These are phyloP conservation scores for Avena insularis DNA, from an alignment of 176 grass and related monocot genomes.

Conservation along the genomic window DNA sequence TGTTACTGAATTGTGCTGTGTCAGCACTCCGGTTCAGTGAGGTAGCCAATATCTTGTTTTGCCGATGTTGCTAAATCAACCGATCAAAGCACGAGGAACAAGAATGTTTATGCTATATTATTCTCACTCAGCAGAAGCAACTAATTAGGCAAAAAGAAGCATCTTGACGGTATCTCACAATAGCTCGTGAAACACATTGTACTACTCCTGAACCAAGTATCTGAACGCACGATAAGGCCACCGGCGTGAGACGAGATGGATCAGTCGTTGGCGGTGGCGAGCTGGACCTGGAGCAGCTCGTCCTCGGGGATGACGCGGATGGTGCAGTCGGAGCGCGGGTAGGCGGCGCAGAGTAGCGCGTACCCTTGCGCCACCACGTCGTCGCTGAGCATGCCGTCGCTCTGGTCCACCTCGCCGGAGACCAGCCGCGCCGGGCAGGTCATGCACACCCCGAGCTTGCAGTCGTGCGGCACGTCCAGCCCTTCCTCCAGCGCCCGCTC, in stretches of 20 bases:
- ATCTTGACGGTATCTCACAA: background rate
- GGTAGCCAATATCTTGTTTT: background rate
- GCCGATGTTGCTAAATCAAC: background rate
- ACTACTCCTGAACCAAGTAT: background rate
- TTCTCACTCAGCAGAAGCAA: background rate
- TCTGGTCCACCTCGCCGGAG: constrained; percentile 85
- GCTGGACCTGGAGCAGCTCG: constrained; percentile 87
- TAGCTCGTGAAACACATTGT: background rate
- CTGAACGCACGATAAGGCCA: background rate
- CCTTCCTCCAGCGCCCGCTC: constrained; percentile 85
- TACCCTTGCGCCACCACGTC: constrained; percentile 79
- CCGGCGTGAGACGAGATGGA: background rate
- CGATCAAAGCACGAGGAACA: background rate
- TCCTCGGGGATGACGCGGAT: constrained; percentile 94
- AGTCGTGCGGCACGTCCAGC: constrained; percentile 87
- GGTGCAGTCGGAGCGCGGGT: constrained; percentile 91
- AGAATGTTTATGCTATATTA: background rate
- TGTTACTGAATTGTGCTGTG: background rate
- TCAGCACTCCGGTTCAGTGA: background rate
- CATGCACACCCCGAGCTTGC: constrained; percentile 99
- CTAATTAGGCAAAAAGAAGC: background rate
- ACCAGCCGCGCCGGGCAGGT: constrained; percentile 88
- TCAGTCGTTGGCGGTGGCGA: constrained; percentile 96
- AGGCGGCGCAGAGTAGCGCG: constrained; percentile 81
- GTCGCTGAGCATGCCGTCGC: constrained; percentile 98